A percentile compares a stretch with the other conserved stretches of the same genome.
These are phyloP conservation scores for Quercus suber DNA, from an alignment of 306 rosid species.

Conservation along the genomic window DNA sequence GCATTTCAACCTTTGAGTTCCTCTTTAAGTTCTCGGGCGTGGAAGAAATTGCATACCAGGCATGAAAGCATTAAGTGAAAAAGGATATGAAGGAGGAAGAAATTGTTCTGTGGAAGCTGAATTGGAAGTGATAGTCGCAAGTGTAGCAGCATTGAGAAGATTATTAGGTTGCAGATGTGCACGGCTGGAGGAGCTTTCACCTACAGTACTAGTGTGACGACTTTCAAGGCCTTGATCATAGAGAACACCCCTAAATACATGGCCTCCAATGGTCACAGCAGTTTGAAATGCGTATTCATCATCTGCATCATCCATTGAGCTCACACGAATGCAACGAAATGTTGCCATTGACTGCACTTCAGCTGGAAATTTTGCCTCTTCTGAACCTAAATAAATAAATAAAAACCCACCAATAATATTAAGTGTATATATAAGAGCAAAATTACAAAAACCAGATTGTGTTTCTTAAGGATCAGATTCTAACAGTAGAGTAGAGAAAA, in stretches of 20 bases:
- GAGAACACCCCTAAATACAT: conserved; percentile 55
- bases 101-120: conserved; percentile 11
- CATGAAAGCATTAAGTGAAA: conserved; percentile 30
- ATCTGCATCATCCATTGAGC: conserved; percentile 36
- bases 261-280: conserved; percentile 59
- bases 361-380: conserved; percentile 40
- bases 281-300: conserved; percentile 61
- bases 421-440: background rate
- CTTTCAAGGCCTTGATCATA: conserved; percentile 65
- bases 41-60: conserved; percentile 51
- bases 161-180: conserved; percentile 22
- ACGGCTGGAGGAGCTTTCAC: conserved; percentile 3
- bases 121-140: conserved; percentile 16
- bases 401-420: background rate
- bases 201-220: background rate
- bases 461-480: background rate
- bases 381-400: conserved; percentile 27
- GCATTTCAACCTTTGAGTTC: too few relatives aligned
- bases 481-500: conserved; percentile 2
- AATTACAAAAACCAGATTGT: background rate
- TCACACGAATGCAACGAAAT: conserved; percentile 49
- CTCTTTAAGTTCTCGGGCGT: conserved; percentile 28
- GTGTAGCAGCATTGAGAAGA: conserved; percentile 19
- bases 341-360: conserved; percentile 39
- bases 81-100: conserved; percentile 23